These are phyloP conservation scores for Cladosporium cucumerinum DNA, from an alignment of 2,329 filamentous ascomycete species.

Conservation along the genomic window DNA sequence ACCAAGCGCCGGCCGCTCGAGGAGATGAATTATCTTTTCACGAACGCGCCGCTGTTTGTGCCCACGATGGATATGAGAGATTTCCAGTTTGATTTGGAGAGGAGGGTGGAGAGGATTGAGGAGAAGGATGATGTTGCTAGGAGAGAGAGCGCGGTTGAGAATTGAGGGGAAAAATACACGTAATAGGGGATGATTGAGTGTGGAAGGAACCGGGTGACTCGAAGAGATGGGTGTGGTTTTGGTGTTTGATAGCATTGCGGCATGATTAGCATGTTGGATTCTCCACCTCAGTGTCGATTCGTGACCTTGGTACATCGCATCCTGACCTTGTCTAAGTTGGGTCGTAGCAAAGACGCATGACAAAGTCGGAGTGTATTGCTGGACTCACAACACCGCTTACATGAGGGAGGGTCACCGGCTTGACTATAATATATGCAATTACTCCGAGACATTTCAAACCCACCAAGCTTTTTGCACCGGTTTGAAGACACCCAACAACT, in stretches of 20 bases:
- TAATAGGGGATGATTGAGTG: not conserved
- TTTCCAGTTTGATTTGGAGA: conserved; percentile 58
- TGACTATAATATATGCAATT: too few species aligned
- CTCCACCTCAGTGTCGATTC: not conserved
- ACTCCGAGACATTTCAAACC: too few species aligned
- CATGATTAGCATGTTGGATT: not conserved
- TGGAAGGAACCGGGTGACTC: not conserved
- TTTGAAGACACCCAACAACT: too few species aligned
- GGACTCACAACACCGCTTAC: too few species aligned
- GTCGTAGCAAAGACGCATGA: not conserved
- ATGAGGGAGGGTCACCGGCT: too few species aligned
- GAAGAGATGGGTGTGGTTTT: not conserved
- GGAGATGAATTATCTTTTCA: conserved; percentile 65
- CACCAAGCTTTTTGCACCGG: too few species aligned
- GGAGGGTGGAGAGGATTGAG: conserved; percentile 55
- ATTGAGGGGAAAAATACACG: not conserved
- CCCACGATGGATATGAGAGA: conserved; percentile 54
- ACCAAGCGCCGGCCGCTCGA: conserved; percentile 63
- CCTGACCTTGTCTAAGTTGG: not conserved
- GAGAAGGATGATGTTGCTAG: conserved; percentile 41
- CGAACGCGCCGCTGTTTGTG: conserved; percentile 51
- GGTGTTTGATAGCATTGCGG: not conserved
- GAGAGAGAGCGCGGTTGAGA: not conserved
- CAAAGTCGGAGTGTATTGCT: too few species aligned
- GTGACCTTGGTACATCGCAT: not conserved